phyloP scores from a whole-genome alignment of 2,329 filamentous ascomycete species.

The Fusarium floridanum region DNA sequence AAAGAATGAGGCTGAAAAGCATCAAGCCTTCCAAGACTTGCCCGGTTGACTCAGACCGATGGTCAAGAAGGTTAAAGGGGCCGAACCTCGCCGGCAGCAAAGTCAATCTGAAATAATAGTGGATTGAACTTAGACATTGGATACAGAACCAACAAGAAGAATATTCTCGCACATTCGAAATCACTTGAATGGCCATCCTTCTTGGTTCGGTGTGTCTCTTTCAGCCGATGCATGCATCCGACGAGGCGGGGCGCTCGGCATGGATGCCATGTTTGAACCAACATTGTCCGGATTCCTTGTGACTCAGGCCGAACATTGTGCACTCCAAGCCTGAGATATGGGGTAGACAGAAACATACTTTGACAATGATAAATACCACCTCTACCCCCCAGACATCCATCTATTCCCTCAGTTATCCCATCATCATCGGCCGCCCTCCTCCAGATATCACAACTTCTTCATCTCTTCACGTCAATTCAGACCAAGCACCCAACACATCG shows the following conservation, averaged over 20 bases:
- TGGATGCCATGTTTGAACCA: not conserved
- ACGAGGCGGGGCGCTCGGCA: not conserved
- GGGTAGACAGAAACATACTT: not conserved
- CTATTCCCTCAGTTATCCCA: not conserved
- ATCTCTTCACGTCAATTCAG: not conserved
- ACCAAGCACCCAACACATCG: not conserved
- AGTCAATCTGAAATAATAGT: not conserved
- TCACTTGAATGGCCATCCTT: not conserved
- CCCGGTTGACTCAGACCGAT: not conserved
- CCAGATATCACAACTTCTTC: not conserved
- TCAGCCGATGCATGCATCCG: not conserved
- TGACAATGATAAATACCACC: not conserved
- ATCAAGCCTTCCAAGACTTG: not conserved
- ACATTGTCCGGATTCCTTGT: not conserved
- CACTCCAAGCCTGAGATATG: not conserved
- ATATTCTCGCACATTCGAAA: not conserved
- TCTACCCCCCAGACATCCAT: not conserved
- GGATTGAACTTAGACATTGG: not conserved
- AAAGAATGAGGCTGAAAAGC: not conserved
- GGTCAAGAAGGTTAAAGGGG: not conserved
- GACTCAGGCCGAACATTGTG: not conserved
- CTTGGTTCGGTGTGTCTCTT: not conserved
- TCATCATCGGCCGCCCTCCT: not conserved
- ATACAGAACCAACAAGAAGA: not conserved
- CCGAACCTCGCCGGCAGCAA: not conserved